These are phyloP conservation scores for Ceratocystiopsis brevicomis DNA, from an alignment of 2,329 filamentous ascomycete genomes.

Conservation along the genomic window DNA sequence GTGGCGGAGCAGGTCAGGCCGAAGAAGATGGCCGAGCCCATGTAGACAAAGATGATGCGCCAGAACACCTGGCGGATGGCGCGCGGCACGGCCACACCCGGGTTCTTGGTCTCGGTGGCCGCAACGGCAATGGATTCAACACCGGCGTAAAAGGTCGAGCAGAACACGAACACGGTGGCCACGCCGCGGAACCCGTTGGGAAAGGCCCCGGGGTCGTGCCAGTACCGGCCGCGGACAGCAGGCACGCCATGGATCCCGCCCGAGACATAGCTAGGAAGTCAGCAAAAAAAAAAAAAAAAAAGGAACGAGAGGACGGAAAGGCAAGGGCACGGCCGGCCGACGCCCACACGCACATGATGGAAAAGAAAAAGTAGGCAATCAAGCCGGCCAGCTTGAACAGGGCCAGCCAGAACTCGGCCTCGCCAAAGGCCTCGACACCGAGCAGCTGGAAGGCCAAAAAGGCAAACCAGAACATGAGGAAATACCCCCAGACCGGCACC, in stretches of 20 bases:
- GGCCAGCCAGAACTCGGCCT: conserved; percentile 65
- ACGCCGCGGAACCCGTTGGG: conserved; percentile 47
- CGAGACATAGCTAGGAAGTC: conserved; percentile 31
- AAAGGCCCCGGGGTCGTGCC: conserved; percentile 53
- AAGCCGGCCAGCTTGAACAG: conserved; percentile 52
- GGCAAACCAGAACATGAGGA: conserved; percentile 50
- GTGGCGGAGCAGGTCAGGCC: conserved; percentile 56
- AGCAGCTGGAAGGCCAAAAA: conserved; percentile 52
- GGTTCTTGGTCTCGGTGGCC: conserved; percentile 41
- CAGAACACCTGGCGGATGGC: conserved; percentile 42
- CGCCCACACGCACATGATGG: conserved; percentile 29
- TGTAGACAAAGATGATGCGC: conserved; percentile 43
- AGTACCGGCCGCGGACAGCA: conserved; percentile 50
- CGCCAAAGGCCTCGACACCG: conserved; percentile 56
- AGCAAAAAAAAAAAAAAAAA: neutral
- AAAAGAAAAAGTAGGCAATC: conserved; percentile 54
- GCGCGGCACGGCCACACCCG: conserved; percentile 32
- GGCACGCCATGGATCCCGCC: conserved; percentile 46
- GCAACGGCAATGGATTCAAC: conserved; percentile 45
- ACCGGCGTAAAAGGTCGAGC: conserved; percentile 52
- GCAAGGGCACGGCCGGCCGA: too few relatives aligned
- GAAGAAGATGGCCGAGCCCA: conserved; percentile 57
- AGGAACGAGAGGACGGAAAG: neutral
- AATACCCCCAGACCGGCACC: conserved; percentile 46
- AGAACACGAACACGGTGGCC: conserved; percentile 48